Base-by-base conservation (phyloP, 257 asterid species). In the Craterostigma plantagineum region DNA sequence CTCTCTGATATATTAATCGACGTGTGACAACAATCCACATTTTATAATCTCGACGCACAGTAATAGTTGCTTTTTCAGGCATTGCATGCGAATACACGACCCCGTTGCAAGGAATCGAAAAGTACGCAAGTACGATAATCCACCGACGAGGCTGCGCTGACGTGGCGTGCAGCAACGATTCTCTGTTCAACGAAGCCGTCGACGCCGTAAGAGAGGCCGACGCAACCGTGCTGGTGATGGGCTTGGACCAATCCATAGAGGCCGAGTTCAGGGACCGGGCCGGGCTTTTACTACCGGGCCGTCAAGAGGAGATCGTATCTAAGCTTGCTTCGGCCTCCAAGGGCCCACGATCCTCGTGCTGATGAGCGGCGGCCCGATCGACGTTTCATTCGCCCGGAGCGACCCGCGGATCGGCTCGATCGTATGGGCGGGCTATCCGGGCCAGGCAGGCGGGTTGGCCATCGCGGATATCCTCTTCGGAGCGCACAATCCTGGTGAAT, bases 391-490 rank as follows among this genome's bases (percentile, higher is more conserved):
- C 33, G 72, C 81, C 3, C 60, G 54, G 13, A 18, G 48, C 5
- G 34, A 58, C 43, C 43, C 56, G 0, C 60, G 58, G 0, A 34
- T 75, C 35, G 13, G 11, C 0, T 33, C 65, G 0, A 71, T 75
- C 11, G 10, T 71, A 6, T 75, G 85, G 85, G 74, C 64, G 11
- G 75, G 82, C 23, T 73, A 60, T 38, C 70, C 78, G 0, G 82
- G 82, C 1, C 54, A 69, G 17, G 66, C 49, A 35, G 78, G 82
- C 4, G 82, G 78, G 0, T 46, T 8, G 3, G 76, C 69, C 15
- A 58, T 73, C 35, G 74, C 75, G 0, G 68, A 71, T 16, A 64
- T 70, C 12, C 34, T 70, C 35, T 70, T 67, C 16, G 84, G 84
- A 0, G 37, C 40, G 12, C 35, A 64, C 45, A 71, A 67, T 14